Evolutionary conservation across 73 alveolate species (phyloP), one percentile per base, ranked within the genome.

Genomic region (Blepharisma japonicum): DNA sequence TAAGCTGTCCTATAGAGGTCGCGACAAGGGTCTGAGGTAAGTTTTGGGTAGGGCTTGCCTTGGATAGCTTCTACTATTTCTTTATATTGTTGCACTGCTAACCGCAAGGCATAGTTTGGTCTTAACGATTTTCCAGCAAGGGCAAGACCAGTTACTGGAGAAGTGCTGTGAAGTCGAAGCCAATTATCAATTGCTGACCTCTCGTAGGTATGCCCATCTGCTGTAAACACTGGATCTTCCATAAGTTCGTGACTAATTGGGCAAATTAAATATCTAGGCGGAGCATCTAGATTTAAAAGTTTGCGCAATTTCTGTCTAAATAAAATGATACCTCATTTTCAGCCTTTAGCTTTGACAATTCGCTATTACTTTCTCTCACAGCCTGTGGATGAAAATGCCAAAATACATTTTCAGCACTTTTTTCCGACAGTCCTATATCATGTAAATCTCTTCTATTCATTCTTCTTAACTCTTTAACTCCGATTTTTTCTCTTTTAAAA

Each of bases 181-280:
- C 98, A 93, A 45, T 82, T 86, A 74, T 82, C 82, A 56, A 93
- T 91, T 0, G 90, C 94, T 50, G 77, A 27, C 78, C 82, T 86
- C 74, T 93, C 98, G 79, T 86, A 93, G 86, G 87, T 80, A 53
- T 88, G 90, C 20, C 98, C 98, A 82, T 91, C 94, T 50, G 91
- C 84, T 7, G 97, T 90, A n/a, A 78, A 77, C 8, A 88, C 96
- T n/a, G 98, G 98, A 42, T 93, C 92, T 50, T 67, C 87, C 96
- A 93, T 89, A 38, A 88, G 68, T 71, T 77, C 84, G 56, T 91
- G 85, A 56, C 87, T 86, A 6, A 93, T 93, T 0, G 98, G 98
- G 71, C 98, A 93, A 4, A 80, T 6, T 5, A 18, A 0, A 8
- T 49, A 7, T 25, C 48, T 77, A 8, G 74, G 74, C 2, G 74